Evolutionary conservation across 2,329 filamentous ascomycete species (phyloP).

Genomic region (Alternaria gaisen): DNA sequence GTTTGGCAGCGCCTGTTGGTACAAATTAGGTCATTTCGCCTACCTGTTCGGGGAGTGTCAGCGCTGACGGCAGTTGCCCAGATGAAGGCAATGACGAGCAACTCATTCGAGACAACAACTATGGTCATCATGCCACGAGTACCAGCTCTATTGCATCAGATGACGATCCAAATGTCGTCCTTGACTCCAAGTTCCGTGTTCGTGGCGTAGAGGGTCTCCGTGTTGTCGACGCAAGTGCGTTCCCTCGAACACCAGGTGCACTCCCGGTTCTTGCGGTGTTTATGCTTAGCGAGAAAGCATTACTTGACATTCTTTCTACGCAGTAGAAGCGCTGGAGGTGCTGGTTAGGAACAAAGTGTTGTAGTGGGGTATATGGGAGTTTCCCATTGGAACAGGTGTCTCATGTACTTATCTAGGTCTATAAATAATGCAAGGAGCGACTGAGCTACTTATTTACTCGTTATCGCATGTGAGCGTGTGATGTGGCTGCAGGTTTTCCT

Average conservation of each 20-base stretch:
- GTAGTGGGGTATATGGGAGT: no score
- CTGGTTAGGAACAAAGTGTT: no score
- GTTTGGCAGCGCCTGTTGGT: background rate
- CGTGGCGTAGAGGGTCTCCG: conserved; percentile 64
- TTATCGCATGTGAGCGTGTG: background rate
- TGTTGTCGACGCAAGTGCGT: conserved; percentile 70
- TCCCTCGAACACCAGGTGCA: conserved; percentile 1
- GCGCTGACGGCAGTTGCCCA: background rate
- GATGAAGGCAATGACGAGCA: background rate
- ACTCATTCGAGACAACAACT: background rate
- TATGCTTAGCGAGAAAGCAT: background rate
- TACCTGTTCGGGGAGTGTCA: background rate
- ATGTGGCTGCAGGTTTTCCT: background rate
- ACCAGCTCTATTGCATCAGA: background rate
- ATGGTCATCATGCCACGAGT: background rate
- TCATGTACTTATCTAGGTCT: no score
- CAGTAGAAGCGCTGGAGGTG: background rate
- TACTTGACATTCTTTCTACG: background rate
- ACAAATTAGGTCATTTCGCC: no score
- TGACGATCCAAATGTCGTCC: background rate
- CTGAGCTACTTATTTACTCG: background rate
- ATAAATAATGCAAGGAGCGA: no score
- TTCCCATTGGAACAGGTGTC: no score
- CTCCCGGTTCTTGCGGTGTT: background rate
- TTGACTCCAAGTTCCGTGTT: conserved; percentile 61